These are phyloP conservation scores for Gyromitra esculenta DNA, from an alignment of 2,329 filamentous ascomycete species.

Conservation along the genomic window DNA sequence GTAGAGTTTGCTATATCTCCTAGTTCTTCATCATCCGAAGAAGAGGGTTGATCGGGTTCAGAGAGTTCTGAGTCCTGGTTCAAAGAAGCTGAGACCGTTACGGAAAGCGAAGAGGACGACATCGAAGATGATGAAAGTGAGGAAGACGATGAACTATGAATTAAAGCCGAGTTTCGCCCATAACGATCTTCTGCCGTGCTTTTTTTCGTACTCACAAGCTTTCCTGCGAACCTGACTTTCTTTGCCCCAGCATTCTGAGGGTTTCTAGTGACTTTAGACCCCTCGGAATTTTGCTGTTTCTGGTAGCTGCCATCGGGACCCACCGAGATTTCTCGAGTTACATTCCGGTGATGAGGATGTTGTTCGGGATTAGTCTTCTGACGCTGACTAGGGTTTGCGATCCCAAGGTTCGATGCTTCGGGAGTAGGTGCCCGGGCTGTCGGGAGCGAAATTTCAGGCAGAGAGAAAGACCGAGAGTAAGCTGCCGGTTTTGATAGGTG, in stretches of 20 bases:
- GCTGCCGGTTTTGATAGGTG: slow-evolving; percentile 16
- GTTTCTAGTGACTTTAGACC: slow-evolving; percentile 5
- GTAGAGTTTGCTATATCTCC: background rate
- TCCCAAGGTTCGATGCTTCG: background rate
- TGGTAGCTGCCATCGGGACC: background rate
- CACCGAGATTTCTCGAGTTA: background rate
- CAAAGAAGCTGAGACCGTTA: background rate
- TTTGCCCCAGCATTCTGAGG: slow-evolving; percentile 23
- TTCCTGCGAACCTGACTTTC: slow-evolving; percentile 45
- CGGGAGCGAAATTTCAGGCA: slow-evolving; percentile 11
- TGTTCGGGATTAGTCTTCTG: background rate
- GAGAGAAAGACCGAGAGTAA: background rate
- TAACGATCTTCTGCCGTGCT: background rate
- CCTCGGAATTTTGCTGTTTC: slow-evolving; percentile 4
- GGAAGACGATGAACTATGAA: slow-evolving; percentile 9
- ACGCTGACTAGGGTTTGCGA: background rate
- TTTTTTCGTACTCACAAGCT: slow-evolving; percentile 5
- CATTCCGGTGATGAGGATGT: background rate
- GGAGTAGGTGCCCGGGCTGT: slow-evolving; percentile 10
- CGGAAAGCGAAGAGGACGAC: slow-evolving; percentile 22
- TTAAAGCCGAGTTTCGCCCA: background rate
- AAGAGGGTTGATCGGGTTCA: slow-evolving; percentile 15
- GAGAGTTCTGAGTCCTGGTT: background rate
- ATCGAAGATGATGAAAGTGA: slow-evolving; percentile 28
- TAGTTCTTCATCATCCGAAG: slow-evolving; percentile 17